phyloP scores from a whole-genome alignment of 305 asterid species.

The Solanum hybrid region DNA sequence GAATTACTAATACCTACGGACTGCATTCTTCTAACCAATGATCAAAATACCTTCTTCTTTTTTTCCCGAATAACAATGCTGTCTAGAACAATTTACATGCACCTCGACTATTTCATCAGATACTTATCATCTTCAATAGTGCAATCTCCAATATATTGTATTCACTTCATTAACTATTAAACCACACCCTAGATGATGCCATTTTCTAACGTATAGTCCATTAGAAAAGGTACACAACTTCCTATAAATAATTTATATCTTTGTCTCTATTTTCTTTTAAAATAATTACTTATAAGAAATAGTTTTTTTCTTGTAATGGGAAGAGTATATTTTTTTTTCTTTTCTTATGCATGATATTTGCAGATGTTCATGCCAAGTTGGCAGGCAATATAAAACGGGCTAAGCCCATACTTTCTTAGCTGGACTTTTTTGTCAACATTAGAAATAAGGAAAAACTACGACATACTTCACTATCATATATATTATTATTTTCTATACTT shows the following conservation, averaged over 20 bases:
- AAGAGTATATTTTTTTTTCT: too few relatives aligned
- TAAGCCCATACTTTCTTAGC: background rate
- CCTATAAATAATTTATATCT: background rate
- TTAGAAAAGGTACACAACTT: background rate
- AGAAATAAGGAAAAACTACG: background rate
- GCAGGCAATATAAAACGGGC: background rate
- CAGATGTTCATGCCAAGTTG: background rate
- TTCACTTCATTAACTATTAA: background rate
- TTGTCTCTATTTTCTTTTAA: background rate
- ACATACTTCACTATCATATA: too few relatives aligned
- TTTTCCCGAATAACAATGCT: too few relatives aligned
- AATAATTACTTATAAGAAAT: too few relatives aligned
- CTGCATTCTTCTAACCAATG: background rate
- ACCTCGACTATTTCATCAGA: background rate
- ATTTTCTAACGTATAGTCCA: background rate
- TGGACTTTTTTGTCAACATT: background rate
- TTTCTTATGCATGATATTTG: background rate
- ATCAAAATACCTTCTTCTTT: too few relatives aligned
- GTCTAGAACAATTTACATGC: background rate
- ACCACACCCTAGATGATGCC: background rate
- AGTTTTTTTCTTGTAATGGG: background rate
- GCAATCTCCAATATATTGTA: too few relatives aligned
- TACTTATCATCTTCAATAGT: background rate
- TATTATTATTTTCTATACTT: too few relatives aligned
- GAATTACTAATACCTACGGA: background rate